A percentile compares a stretch with the other conserved stretches of the same genome.
phyloP scores from a whole-genome alignment of 2,329 filamentous ascomycete genomes.

The Xylaria sp. region DNA sequence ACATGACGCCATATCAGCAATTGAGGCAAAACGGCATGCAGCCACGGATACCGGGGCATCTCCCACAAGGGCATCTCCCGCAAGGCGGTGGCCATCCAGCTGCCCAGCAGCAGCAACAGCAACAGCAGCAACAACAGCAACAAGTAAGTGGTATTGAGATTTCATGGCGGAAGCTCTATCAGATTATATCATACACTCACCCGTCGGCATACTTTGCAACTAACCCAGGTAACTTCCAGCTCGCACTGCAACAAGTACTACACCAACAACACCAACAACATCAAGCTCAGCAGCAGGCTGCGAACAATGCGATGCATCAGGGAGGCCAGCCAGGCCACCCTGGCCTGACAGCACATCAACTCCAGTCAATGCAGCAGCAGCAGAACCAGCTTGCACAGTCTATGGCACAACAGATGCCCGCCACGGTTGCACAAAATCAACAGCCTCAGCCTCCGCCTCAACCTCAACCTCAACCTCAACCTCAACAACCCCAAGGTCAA shows the following conservation, averaged over 20 bases:
- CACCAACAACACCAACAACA: constrained; percentile 44
- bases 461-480: constrained; percentile 45
- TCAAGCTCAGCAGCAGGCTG: constrained; percentile 56
- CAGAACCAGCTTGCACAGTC: constrained; percentile 46
- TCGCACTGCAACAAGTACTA: constrained; percentile 43
- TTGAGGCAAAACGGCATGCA: constrained; percentile 52
- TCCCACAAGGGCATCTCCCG: constrained; percentile 53
- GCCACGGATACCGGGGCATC: constrained; percentile 55
- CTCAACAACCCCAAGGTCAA: constrained; percentile 42
- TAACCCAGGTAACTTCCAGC: constrained; percentile 35
- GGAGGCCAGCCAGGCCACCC: constrained; percentile 49
- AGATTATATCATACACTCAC: neutral
- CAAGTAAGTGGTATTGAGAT: constrained; percentile 40
- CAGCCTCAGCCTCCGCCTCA: constrained; percentile 48
- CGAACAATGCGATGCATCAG: constrained; percentile 56
- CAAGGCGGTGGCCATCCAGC: constrained; percentile 47
- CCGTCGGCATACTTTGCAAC: neutral
- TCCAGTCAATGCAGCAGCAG: constrained; percentile 51
- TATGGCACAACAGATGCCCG: constrained; percentile 50
- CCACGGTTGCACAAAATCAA: constrained; percentile 53
- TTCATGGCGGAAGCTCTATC: neutral
- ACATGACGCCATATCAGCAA: constrained; percentile 55
- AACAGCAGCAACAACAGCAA: constrained; percentile 47
- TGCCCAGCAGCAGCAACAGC: constrained; percentile 44
- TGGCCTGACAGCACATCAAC: constrained; percentile 54